Percentiles rank a stretch among this genome's conserved stretches.
These are phyloP conservation scores for Xylariaceae sp. DNA, from an alignment of 2,329 filamentous ascomycete genomes.

Conservation along the genomic window DNA sequence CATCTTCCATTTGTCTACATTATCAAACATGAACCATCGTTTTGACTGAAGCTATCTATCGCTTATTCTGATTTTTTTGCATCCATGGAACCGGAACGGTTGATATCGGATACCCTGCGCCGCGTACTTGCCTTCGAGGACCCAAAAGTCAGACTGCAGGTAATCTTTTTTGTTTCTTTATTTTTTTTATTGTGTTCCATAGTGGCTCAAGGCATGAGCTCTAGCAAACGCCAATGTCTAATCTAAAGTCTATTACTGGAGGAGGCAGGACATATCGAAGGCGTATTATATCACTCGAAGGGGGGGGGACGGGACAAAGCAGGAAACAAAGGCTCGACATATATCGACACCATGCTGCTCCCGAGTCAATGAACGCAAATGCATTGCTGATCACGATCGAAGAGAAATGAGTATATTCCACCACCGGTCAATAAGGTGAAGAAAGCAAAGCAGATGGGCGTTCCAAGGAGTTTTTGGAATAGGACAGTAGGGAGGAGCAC, in stretches of 20 bases:
- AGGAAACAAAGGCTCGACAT: background rate
- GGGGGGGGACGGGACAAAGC: background rate
- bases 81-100: slow-evolving; percentile 25
- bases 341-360: no score
- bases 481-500: no score
- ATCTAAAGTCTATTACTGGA: slow-evolving; percentile 15
- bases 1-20: slow-evolving; percentile 16
- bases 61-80: slow-evolving; percentile 18
- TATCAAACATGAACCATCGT: slow-evolving; percentile 16
- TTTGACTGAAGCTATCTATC: slow-evolving; percentile 15
- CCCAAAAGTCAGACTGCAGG: slow-evolving; percentile 6
- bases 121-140: slow-evolving; percentile 21
- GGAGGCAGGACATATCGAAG: slow-evolving; percentile 1
- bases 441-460: no score
- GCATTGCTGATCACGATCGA: background rate
- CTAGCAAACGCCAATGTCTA: slow-evolving; percentile 26
- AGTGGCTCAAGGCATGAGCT: no score
- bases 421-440: no score
- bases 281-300: background rate
- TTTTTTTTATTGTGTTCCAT: slow-evolving; percentile 10
- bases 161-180: slow-evolving; percentile 8
- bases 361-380: background rate
- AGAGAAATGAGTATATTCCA: no score
- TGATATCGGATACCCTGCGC: slow-evolving; percentile 28
- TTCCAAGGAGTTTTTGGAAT: no score